Evolutionary conservation across 140 eudicot genomes (phyloP).

Genomic region (Flaveria floridana): DNA sequence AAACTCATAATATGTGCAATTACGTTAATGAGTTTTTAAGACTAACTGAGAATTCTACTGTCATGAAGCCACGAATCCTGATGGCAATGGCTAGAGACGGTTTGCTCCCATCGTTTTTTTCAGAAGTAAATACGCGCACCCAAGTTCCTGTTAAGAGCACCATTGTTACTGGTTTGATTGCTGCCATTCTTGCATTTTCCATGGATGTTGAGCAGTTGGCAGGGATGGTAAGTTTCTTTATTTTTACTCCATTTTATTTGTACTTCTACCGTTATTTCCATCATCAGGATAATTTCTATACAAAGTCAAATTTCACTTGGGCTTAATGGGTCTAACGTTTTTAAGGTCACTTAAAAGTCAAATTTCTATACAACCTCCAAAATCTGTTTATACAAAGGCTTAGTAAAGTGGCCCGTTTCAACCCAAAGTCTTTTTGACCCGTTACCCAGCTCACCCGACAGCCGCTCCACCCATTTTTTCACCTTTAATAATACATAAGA

Average conservation of each 20-base stretch:
- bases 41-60: constrained; percentile 10
- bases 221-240: constrained; percentile 70
- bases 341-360: neutral
- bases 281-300: neutral
- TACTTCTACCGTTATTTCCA: neutral
- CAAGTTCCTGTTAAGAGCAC: constrained; percentile 94
- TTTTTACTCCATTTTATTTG: neutral
- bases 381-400: neutral
- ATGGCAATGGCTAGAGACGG: constrained; percentile 99
- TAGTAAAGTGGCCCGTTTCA: neutral
- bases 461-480: neutral
- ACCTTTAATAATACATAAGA: neutral
- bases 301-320: no score
- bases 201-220: constrained; percentile 96
- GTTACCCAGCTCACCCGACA: neutral
- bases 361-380: neutral
- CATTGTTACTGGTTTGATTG: constrained; percentile 62
- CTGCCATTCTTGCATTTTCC: constrained; percentile 70
- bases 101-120: constrained; percentile 85
- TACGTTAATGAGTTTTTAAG: neutral
- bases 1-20: neutral
- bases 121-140: constrained; percentile 67
- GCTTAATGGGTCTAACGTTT: neutral
- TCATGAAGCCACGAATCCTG: constrained; percentile 81
- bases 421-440: neutral